Conservation (phyloP, 202 grass and related monocot species). For the Eragrostis tef region DNA sequence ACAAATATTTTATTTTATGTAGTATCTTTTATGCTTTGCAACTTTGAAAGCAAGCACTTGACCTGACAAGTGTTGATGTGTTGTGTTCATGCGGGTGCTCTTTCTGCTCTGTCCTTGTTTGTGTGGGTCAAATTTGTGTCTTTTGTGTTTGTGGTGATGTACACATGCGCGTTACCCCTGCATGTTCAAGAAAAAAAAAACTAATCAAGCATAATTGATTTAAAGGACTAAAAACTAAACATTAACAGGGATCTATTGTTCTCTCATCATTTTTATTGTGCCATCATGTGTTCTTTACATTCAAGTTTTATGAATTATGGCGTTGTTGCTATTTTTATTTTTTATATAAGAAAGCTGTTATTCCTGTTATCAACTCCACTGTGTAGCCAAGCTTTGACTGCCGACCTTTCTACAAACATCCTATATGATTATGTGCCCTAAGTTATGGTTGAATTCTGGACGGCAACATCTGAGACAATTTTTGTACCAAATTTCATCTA, state of each 20-base stretch:
- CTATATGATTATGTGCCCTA: background rate
- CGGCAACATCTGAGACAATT: background rate
- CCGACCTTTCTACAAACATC: background rate
- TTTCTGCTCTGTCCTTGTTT: background rate
- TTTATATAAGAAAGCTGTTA: background rate
- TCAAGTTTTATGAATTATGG: background rate
- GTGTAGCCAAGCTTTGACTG: constrained; percentile 13
- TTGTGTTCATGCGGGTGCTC: background rate
- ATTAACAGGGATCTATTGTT: background rate
- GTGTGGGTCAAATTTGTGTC: background rate
- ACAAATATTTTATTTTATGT: constrained; percentile 8
- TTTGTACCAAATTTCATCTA: constrained; percentile 26
- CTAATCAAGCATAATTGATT: constrained; percentile 38
- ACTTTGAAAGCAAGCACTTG: background rate
- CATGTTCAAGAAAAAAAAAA: background rate
- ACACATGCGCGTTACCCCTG: too few species aligned
- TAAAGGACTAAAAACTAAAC: constrained; percentile 12
- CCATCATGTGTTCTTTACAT: background rate
- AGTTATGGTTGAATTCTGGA: background rate
- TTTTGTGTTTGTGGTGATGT: background rate
- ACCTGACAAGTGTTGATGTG: background rate
- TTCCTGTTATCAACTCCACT: constrained; percentile 31
- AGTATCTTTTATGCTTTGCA: constrained; percentile 19
- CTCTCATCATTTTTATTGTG: background rate
- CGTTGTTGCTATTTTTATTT: constrained; percentile 7